These are phyloP conservation scores for Aspergillus candidus DNA, from an alignment of 2,329 filamentous ascomycete genomes.

Conservation along the genomic window DNA sequence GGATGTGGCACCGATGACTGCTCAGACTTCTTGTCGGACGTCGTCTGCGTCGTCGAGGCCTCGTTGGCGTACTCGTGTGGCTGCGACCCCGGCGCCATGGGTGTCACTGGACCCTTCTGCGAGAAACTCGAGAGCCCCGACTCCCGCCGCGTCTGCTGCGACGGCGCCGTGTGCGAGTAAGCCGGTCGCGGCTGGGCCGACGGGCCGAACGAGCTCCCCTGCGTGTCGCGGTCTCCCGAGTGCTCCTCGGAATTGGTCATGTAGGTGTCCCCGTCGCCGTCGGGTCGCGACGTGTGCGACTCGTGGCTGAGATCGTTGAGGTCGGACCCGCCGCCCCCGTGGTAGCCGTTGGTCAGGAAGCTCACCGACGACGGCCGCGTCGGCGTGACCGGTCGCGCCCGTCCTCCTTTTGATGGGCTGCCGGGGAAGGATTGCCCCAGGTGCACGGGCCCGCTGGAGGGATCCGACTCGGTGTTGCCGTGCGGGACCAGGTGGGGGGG, in stretches of 20 bases:
- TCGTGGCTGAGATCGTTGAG: slow-evolving; percentile 46
- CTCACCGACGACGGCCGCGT: slow-evolving; percentile 45
- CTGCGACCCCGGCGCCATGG: slow-evolving; percentile 54
- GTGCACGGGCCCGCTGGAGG: slow-evolving; percentile 47
- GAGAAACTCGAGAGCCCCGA: slow-evolving; percentile 44
- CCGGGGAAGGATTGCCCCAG: slow-evolving; percentile 61
- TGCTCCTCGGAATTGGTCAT: slow-evolving; percentile 53
- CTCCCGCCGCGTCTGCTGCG: slow-evolving; percentile 40
- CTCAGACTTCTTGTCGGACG: slow-evolving; percentile 73
- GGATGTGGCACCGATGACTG: slow-evolving; percentile 62
- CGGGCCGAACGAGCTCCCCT: slow-evolving; percentile 45
- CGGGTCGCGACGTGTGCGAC: slow-evolving; percentile 39
- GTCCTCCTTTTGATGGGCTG: slow-evolving; percentile 40
- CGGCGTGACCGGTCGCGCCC: slow-evolving; percentile 49
- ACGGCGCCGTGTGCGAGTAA: slow-evolving; percentile 43
- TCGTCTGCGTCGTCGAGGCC: slow-evolving; percentile 80
- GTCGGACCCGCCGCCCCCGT: slow-evolving; percentile 38
- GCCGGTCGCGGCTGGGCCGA: slow-evolving; percentile 45
- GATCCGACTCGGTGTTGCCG: slow-evolving; percentile 47
- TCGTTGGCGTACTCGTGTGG: slow-evolving; percentile 68
- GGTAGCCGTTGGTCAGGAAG: slow-evolving; percentile 54
- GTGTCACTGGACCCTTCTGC: slow-evolving; percentile 50
- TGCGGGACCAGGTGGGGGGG: slow-evolving; percentile 48
- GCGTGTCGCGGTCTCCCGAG: slow-evolving; percentile 38
- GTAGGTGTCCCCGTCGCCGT: slow-evolving; percentile 51